Evolutionary conservation across 2,329 filamentous ascomycete genomes (phyloP).

Genomic region (Cercospora zeina): DNA sequence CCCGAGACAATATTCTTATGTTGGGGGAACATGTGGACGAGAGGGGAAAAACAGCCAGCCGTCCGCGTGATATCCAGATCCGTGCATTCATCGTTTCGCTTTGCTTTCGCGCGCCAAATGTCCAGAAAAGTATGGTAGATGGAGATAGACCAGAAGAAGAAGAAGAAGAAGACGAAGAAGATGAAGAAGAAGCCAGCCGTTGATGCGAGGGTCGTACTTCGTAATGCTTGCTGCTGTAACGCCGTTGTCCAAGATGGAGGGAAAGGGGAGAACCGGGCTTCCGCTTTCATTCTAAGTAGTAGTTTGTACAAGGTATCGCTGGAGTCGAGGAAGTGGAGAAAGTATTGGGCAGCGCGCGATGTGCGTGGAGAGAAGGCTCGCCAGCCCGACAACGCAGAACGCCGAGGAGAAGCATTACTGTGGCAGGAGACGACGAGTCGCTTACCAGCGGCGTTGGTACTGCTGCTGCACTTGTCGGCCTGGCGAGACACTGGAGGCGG

Average conservation of each 20-base stretch:
- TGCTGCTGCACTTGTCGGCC: conserved; percentile 62
- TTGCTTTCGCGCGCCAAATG: conserved; percentile 3
- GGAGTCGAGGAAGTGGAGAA: conserved; percentile 17
- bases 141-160: conserved; percentile 18
- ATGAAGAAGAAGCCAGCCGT: conserved; percentile 24
- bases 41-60: neutral
- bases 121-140: neutral
- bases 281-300: conserved; percentile 27
- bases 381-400: conserved; percentile 34
- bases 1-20: neutral
- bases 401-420: conserved; percentile 24
- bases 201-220: conserved; percentile 26
- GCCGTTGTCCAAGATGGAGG: conserved; percentile 28
- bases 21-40: neutral
- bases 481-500: conserved; percentile 76
- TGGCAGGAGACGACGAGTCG: conserved; percentile 20
- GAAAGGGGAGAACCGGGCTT: conserved; percentile 19
- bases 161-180: conserved; percentile 1
- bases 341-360: conserved; percentile 15
- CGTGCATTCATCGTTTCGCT: conserved; percentile 5
- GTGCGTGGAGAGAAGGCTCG: conserved; percentile 24
- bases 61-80: conserved; percentile 4
- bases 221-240: conserved; percentile 32
- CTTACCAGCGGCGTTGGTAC: conserved; percentile 53
- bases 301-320: conserved; percentile 34